Evolutionary conservation across 2,329 filamentous ascomycete species (phyloP).

Genomic region (Thielaviopsis populi): DNA sequence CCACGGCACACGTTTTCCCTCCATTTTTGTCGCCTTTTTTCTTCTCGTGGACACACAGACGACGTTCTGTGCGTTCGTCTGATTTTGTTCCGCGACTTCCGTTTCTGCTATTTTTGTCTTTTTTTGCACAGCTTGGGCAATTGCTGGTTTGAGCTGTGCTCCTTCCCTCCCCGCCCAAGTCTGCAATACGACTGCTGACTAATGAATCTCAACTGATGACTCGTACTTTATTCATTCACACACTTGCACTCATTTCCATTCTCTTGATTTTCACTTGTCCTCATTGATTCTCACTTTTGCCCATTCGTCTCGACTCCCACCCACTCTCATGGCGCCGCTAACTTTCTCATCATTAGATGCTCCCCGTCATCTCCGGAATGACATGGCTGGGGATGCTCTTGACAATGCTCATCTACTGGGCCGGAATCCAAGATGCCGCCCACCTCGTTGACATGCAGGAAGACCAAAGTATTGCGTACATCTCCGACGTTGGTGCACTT

Average conservation of each 20-base stretch:
- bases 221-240: background rate
- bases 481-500: constrained; percentile 48
- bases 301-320: too few relatives aligned
- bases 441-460: constrained; percentile 46
- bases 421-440: constrained; percentile 36
- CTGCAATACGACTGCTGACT: background rate
- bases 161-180: background rate
- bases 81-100: background rate
- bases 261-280: background rate
- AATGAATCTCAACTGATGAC: background rate
- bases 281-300: background rate
- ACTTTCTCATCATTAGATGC: constrained; percentile 30
- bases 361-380: constrained; percentile 53
- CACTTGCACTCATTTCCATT: background rate
- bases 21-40: background rate
- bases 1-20: background rate
- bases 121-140: background rate
- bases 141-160: background rate
- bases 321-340: background rate
- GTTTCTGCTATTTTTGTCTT: background rate
- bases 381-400: constrained; percentile 55
- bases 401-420: constrained; percentile 57
- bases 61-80: background rate
- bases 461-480: constrained; percentile 51
- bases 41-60: background rate